Evolutionary conservation across 345 rosid species (phyloP), one percentile per base, ranked within the genome.

Genomic region (Populus tremula): DNA sequence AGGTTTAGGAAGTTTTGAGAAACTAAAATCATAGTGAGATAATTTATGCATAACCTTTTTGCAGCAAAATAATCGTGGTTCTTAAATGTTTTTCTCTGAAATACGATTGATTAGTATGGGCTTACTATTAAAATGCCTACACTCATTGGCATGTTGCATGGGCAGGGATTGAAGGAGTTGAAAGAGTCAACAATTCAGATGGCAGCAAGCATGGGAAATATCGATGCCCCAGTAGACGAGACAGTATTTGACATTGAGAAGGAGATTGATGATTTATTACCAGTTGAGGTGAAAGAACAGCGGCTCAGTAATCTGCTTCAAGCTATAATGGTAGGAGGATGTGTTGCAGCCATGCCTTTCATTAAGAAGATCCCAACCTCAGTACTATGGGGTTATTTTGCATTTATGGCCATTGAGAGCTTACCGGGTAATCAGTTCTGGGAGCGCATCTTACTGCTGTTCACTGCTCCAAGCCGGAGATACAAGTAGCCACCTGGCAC

Each of bases 371-470:
- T 81, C 45, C 84, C 84, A 18, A 81, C 84, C 38, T 81, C 84
- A 8, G 84, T 81, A 13, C 75, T 81, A 1, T 81, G 84, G 81
- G 84, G 84, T 23, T 81, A 81, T 70, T 81, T 81, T 33, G 84
- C 84, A 35, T 81, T 72, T 78, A 81, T 81, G 84, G 84, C 84
- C 61, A 77, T 81, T 50, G 84, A 81, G 23, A 81, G 84, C 72
- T 70, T 81, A n/a, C 81, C 81, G 2, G 84, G 84, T 7, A 81
- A 77, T 75, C 84, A 81, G 71, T 81, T 81, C 78, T 81, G 84
- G 84, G 81, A 81, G 64, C 38, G 84, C 31, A 77, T 81, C 67
- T 73, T 81, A 23, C 62, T 81, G 61, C 77, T 81, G 56, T 81
- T 81, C 74, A 77, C 78, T 38, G 78, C 84, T 69, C 76, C 84